phyloP scores from a whole-genome alignment of 2,329 filamentous ascomycete genomes.

The Hypoxylon sp. region DNA sequence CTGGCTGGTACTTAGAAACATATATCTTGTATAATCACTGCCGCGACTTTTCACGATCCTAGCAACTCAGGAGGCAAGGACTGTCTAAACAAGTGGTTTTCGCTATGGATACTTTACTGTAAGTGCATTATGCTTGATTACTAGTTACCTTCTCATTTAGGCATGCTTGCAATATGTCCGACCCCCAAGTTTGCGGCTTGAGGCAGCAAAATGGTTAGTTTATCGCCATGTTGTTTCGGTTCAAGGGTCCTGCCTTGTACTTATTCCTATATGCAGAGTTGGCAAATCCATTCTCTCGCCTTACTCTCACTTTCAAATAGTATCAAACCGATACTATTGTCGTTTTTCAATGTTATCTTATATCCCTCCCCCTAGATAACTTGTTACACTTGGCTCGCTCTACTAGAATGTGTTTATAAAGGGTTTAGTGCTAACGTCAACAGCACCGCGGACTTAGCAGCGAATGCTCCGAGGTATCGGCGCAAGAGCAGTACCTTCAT shows the following conservation, averaged over 20 bases:
- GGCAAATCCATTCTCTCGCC: no score
- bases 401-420: no score
- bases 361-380: constrained; percentile 7
- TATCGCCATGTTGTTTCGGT: constrained; percentile 3
- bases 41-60: constrained; percentile 6
- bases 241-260: no score
- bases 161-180: constrained; percentile 6
- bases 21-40: background rate
- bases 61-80: constrained; percentile 9
- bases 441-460: constrained; percentile 90
- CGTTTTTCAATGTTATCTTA: constrained; percentile 2
- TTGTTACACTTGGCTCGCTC: no score
- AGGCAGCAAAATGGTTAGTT: constrained; percentile 6
- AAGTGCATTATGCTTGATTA: constrained; percentile 49
- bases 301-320: no score
- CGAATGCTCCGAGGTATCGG: constrained; percentile 87
- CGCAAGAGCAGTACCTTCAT: constrained; percentile 96
- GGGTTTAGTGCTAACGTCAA: constrained; percentile 43
- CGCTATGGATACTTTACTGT: constrained; percentile 70
- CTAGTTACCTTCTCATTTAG: constrained; percentile 24
- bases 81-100: constrained; percentile 1
- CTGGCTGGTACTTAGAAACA: no score
- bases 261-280: no score
- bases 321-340: no score
- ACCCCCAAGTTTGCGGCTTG: constrained; percentile 4